A percentile compares a stretch with the other conserved stretches of the same genome.
phyloP scores from a whole-genome alignment of 2,329 filamentous ascomycete genomes.

The Trichoderma oligosporum region DNA sequence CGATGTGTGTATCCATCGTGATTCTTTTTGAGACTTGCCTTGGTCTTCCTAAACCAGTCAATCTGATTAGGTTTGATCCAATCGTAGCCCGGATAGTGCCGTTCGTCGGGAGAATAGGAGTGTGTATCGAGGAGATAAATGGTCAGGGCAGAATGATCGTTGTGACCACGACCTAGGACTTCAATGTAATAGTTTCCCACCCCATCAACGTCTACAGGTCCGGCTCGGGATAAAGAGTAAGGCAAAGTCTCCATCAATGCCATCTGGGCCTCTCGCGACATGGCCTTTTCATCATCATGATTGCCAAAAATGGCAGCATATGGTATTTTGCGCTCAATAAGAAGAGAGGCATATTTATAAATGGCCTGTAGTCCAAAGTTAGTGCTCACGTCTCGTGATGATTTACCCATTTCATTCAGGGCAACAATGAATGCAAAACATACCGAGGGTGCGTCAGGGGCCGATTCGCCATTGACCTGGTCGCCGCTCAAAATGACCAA shows the following conservation, averaged over 20 bases:
- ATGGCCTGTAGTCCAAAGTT: slow-evolving; percentile 57
- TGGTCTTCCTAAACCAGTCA: slow-evolving; percentile 84
- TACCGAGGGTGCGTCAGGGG: slow-evolving; percentile 84
- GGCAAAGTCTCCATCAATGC: slow-evolving; percentile 79
- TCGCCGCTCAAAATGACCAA: slow-evolving; percentile 89
- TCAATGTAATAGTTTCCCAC: slow-evolving; percentile 95
- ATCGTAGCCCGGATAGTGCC: slow-evolving; percentile 86
- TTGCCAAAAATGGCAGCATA: slow-evolving; percentile 96
- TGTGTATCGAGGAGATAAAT: slow-evolving; percentile 96
- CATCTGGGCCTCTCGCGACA: slow-evolving; percentile 78
- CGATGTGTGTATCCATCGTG: slow-evolving; percentile 84
- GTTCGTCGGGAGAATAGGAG: slow-evolving; percentile 84
- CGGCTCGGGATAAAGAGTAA: slow-evolving; percentile 81
- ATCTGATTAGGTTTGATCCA: slow-evolving; percentile 96
- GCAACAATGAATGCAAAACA: slow-evolving; percentile 28
- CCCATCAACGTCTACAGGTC: slow-evolving; percentile 79
- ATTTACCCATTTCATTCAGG: neutral
- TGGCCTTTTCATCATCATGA: slow-evolving; percentile 87
- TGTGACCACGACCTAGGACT: slow-evolving; percentile 72
- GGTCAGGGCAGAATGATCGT: slow-evolving; percentile 84
- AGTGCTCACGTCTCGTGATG: slow-evolving; percentile 19
- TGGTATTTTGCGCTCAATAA: slow-evolving; percentile 83
- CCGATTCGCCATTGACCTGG: slow-evolving; percentile 90
- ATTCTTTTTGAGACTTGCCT: slow-evolving; percentile 66
- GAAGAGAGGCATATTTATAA: slow-evolving; percentile 83